A percentile compares a stretch with the other conserved stretches of the same genome.
These are phyloP conservation scores for Camelina neglecta DNA, from an alignment of 345 rosid genomes.

Conservation along the genomic window DNA sequence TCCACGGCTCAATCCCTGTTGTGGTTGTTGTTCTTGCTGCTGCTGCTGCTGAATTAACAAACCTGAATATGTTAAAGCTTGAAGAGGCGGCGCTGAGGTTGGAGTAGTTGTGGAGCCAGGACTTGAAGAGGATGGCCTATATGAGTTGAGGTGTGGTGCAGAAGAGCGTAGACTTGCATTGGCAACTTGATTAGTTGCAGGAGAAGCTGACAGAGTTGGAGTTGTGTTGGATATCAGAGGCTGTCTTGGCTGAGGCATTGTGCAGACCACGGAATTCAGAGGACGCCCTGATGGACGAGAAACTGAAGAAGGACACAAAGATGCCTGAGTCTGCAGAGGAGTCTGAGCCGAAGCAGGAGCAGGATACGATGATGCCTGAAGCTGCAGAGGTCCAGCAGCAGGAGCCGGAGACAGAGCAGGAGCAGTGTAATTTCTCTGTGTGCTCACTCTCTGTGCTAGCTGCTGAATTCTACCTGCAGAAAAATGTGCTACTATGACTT, in stretches of 20 bases:
- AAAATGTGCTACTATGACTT: conserved; percentile 17
- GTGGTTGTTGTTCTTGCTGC: conserved; percentile 17
- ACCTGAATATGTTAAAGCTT: conserved; percentile 9
- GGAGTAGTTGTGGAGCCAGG: conserved; percentile 14
- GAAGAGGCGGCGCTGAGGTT: conserved; percentile 8
- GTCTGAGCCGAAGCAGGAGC: not conserved
- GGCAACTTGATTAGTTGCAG: conserved; percentile 18
- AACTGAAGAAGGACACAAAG: conserved; percentile 26
- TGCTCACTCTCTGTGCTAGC: conserved; percentile 36
- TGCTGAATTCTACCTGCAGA: conserved; percentile 38
- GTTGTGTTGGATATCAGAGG: conserved; percentile 33
- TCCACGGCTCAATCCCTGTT: conserved; percentile 33
- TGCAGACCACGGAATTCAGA: conserved; percentile 11
- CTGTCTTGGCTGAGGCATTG: conserved; percentile 43
- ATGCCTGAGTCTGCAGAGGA: conserved; percentile 36
- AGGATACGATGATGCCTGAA: conserved; percentile 20
- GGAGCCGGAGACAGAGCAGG: not conserved
- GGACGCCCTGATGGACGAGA: conserved; percentile 17
- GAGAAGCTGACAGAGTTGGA: conserved; percentile 36
- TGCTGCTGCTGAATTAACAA: conserved; percentile 1
- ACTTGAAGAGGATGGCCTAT: conserved; percentile 29
- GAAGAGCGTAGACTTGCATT: conserved; percentile 13
- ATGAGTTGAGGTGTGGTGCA: conserved; percentile 24
- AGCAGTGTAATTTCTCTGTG: conserved; percentile 33
- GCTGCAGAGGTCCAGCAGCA: conserved; percentile 32